Base-by-base conservation (phyloP, 129 eudicot genomes). In the Erigeron canadensis region DNA sequence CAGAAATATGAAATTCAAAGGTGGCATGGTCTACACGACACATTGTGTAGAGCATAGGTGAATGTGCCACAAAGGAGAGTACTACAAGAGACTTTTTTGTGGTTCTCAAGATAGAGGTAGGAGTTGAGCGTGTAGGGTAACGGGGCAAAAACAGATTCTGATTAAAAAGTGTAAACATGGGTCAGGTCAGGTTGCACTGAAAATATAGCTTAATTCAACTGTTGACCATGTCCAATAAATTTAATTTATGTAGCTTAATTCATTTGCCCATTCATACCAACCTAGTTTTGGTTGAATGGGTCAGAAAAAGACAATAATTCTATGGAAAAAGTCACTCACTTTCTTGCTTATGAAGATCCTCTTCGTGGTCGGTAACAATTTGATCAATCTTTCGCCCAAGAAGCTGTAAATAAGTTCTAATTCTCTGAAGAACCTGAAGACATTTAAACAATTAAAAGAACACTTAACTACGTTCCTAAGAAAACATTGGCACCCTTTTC, bases 371-470 rank as follows among this genome's bases (percentile, higher is more conserved):
- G 2, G 74, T 48, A 70, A 95, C 96, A 79, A 95, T 81, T 79
- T 90, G 97, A 74, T 95, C 99, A 69, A 95, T 84, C 76, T 86
- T 84, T 50, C 87, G 77, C 65, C 99, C 99, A 77, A 95, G 89
- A 72, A 90, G 86, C 84, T 90, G 96, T 76, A 95, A 63, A 75
- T 95, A 95, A 67, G 81, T 95, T 65, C 97, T 84, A 44, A 95
- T 90, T 77, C 84, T 95, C 74, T 84, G 76, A 22, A 95, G 95
- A 65, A 95, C 97, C 99, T 94, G 86, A 78, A 38, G 65, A 53
- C 28, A 56, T 58, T 53, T 71, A 17, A 64, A 46, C n/a, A 15
- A 77, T 57, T 22, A 48, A 18, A 28, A 28, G 23, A 48, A 50
- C 3, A 16, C 71, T 22, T 51, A 17, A 47, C n/a, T 5, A 62